These are phyloP conservation scores for Acorus gramineus DNA, from an alignment of 106 monocot genomes.

Conservation along the genomic window DNA sequence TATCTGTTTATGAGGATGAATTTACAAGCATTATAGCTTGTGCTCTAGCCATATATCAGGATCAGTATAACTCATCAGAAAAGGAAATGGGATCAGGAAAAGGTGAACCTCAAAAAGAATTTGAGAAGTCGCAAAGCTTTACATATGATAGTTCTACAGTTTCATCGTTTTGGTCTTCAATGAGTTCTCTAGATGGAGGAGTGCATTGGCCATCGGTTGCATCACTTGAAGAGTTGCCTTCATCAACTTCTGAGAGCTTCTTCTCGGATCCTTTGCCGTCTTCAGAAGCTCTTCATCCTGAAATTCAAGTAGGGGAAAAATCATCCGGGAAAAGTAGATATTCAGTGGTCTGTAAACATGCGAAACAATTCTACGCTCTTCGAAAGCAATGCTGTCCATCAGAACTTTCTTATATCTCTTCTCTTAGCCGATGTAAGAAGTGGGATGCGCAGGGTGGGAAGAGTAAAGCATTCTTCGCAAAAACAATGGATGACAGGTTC, in stretches of 20 bases:
- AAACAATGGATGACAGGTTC: conserved; percentile 93
- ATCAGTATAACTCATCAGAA: conserved; percentile 11
- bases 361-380: conserved; percentile 30
- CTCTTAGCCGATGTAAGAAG: conserved; percentile 21
- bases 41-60: conserved; percentile 37
- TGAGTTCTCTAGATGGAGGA: conserved; percentile 29
- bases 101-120: conserved; percentile 9
- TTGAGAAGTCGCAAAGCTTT: conserved; percentile 18
- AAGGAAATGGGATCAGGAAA: conserved; percentile 18
- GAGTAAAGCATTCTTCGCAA: conserved; percentile 91
- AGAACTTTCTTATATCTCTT: conserved; percentile 24
- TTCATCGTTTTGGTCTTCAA: conserved; percentile 28
- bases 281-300: conserved; percentile 51
- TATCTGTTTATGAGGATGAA: conserved; percentile 69
- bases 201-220: conserved; percentile 9
- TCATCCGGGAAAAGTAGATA: conserved; percentile 43
- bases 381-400: conserved; percentile 28
- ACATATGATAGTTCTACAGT: conserved; percentile 14
- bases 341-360: conserved; percentile 26
- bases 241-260: conserved; percentile 20
- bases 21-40: conserved; percentile 87
- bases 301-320: conserved; percentile 34
- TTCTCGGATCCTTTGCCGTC: conserved; percentile 24
- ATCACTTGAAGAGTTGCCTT: conserved; percentile 34
- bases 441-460: conserved; percentile 94